These are phyloP conservation scores for Stachybotrys chlorohalonatus DNA, from an alignment of 2,329 filamentous ascomycete genomes.

Conservation along the genomic window DNA sequence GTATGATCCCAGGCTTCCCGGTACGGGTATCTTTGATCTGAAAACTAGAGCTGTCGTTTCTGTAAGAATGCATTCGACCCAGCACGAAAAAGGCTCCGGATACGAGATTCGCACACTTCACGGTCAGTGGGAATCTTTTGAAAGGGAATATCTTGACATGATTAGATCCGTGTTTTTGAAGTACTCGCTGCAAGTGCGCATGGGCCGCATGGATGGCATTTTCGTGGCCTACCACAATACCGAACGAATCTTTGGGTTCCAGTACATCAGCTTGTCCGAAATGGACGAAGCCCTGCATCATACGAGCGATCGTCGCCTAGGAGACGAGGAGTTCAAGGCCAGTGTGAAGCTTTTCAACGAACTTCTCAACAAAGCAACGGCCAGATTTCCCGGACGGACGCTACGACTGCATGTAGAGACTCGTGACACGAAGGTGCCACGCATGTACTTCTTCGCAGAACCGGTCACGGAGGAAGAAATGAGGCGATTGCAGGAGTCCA, in stretches of 20 bases:
- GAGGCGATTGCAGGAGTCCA: constrained; percentile 60
- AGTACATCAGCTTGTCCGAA: constrained; percentile 79
- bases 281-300: constrained; percentile 91
- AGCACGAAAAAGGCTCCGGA: constrained; percentile 65
- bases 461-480: constrained; percentile 70
- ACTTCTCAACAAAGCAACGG: constrained; percentile 64
- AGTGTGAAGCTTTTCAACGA: constrained; percentile 75
- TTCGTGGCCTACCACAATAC: constrained; percentile 97
- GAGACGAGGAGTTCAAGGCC: constrained; percentile 76
- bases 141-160: constrained; percentile 96
- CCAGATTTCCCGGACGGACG: constrained; percentile 65
- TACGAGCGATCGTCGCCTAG: constrained; percentile 53
- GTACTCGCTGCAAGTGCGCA: constrained; percentile 91
- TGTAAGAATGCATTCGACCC: constrained; percentile 75
- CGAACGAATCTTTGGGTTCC: constrained; percentile 91
- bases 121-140: constrained; percentile 83
- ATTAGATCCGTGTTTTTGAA: constrained; percentile 90
- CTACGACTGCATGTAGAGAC: constrained; percentile 79
- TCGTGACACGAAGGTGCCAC: constrained; percentile 45
- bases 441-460: constrained; percentile 86
- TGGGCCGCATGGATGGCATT: constrained; percentile 97
- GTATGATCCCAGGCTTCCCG: constrained; percentile 74
- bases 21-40: constrained; percentile 88
- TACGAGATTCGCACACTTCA: constrained; percentile 75
- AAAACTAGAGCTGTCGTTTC: constrained; percentile 90